Conservation (phyloP, 1,284 basidiomycete genomes). For the Malassezia brasiliensis region DNA sequence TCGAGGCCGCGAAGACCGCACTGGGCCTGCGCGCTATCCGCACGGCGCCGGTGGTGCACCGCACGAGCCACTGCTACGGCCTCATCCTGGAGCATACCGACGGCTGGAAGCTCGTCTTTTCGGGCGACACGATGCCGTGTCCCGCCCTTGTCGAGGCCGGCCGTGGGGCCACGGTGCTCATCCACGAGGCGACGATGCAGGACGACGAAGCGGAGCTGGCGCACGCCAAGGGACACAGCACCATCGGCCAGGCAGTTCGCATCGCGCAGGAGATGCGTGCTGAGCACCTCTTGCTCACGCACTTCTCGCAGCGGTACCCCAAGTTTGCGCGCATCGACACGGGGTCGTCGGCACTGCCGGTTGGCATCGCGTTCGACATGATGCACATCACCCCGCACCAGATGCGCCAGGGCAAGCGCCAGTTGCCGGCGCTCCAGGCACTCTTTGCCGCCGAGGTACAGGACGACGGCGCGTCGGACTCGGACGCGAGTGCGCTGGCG, state of each 20-base stretch:
- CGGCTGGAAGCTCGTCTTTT: slow-evolving; percentile 51
- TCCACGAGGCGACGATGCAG: slow-evolving; percentile 86
- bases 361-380: slow-evolving; percentile 70
- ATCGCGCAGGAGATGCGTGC: slow-evolving; percentile 68
- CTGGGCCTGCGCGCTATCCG: background rate
- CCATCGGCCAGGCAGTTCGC: slow-evolving; percentile 73
- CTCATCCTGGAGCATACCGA: slow-evolving; percentile 51
- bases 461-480: slow-evolving; percentile 48
- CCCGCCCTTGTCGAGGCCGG: slow-evolving; percentile 62
- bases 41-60: slow-evolving; percentile 23
- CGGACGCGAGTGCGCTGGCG: no score
- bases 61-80: slow-evolving; percentile 24
- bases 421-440: slow-evolving; percentile 62
- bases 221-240: slow-evolving; percentile 70
- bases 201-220: slow-evolving; percentile 61
- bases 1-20: background rate
- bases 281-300: slow-evolving; percentile 71
- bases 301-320: slow-evolving; percentile 89
- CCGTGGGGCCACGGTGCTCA: slow-evolving; percentile 64
- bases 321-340: slow-evolving; percentile 59
- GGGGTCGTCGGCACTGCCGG: slow-evolving; percentile 35
- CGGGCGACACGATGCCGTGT: slow-evolving; percentile 78
- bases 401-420: slow-evolving; percentile 70
- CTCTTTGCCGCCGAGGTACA: slow-evolving; percentile 60
- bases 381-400: slow-evolving; percentile 62